Base-by-base conservation (phyloP, 2,329 filamentous ascomycete genomes). In the Ophiostoma populinum region DNA sequence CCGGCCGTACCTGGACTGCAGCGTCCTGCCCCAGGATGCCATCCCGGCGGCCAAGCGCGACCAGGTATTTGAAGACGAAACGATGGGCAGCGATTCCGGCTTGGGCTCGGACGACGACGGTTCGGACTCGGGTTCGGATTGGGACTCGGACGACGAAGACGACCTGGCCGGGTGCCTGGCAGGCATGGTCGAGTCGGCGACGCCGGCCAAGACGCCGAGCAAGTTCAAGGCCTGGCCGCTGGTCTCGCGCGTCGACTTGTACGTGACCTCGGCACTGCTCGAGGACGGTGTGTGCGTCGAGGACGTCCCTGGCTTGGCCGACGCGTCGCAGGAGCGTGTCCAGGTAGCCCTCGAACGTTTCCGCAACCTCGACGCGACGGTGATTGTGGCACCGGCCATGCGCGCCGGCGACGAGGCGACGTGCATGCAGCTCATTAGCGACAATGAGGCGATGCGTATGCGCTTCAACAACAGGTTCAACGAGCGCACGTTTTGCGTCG, bases 231-330 rank as follows among this genome's bases (percentile, higher is more conserved):
- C 45, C 0, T 61, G 57, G 57, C 57, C 57, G 0, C 41, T 60
- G 1, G 49, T 61, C 1, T 40, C 50, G 0, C 31, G 46, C 1
- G 56, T 59, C 3, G 46, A 49, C 2, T 52, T 70, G 2, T 67
- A 56, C 34, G 52, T 56, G 7, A 63, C 58, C 34, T 52, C 62
- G 0, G 45, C 55, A 1, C 56, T 65, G 1, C 46, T 71, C 1
- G 55, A 55, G 1, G 58, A 61, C 4, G 65, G 65, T 0, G 55
- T 65, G 2, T 57, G 61, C 0, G 51, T 70, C 4, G 64, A 69
- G 1, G 65, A 71, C 40, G 51, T 71, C 0, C 67, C 67, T 0
- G 67, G 67, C 7, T 54, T 65, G 0, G 59, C 61, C 0, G 67
- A 72, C 13, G 38, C 40, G 0, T 39, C 44, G 0, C 36, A 41